Base-by-base conservation (phyloP, 176 grass and related monocot species). In the Raddia guianensis region DNA sequence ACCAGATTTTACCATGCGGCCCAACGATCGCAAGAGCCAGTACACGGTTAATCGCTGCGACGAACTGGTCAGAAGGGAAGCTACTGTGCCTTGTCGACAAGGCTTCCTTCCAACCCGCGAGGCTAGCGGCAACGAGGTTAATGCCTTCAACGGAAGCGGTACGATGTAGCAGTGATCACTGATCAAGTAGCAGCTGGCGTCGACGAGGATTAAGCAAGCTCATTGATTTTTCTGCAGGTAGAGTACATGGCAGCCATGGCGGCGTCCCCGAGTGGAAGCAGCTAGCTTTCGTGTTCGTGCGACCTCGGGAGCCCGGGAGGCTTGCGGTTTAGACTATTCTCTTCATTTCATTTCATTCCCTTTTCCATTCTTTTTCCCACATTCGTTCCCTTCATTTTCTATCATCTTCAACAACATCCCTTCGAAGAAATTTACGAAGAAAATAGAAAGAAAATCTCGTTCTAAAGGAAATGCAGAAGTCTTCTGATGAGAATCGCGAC, bases 181-280 rank as follows among this genome's bases (percentile, higher is more conserved):
- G 44, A 60, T 61, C 16, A 77, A 78, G 34, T 13, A 11, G 35
- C 72, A 69, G 27, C 37, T 82, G 85, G 72, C 47, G 34, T 46
- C 53, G 45, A 62, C 27, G 3, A 54, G 13, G 47, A 45, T 43
- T 68, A 49, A 63, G 44, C n/a, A 49, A 70, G 27, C 13, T 3
- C 61, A 27, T 70, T 49, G 27, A 48, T 70, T 70, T 70, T 48
- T 21, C 44, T 63, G 0, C 9, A 20, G 7, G 9, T 49, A 49
- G 44, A 44, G 12, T 46, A 45, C 45, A 79, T 27, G 8, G 20
- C 60, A 47, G 34, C 57, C 56, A 12, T 33, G 14, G 14, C 18
- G 10, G 32, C 63, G 46, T 70, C 73, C 18, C 73, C 68, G 21
- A 43, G 42, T 16, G 64, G 51, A 59, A 59, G 43, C 16, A 68